A percentile compares a stretch with the other conserved stretches of the same genome.
phyloP scores from a whole-genome alignment of 768 basidiomycete genomes.

The Tulasnella sp. region DNA sequence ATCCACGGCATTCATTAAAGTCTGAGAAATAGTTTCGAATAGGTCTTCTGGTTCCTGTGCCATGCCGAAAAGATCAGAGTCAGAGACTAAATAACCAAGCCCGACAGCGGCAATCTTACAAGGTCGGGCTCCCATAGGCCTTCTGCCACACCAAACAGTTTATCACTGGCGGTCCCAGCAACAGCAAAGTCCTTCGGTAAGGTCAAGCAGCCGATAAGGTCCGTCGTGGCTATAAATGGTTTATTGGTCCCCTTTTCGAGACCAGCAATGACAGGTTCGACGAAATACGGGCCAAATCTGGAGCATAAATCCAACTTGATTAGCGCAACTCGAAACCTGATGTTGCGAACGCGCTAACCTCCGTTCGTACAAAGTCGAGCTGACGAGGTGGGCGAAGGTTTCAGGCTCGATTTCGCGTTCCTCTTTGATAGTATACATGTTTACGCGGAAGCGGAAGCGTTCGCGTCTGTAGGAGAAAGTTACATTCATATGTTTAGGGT shows the following conservation, averaged over 20 bases:
- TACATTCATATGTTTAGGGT: background rate
- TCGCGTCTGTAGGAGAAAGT: constrained; percentile 64
- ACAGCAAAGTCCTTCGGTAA: constrained; percentile 98
- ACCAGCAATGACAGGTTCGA: constrained; percentile 96
- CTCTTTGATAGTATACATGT: constrained; percentile 99
- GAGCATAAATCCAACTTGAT: background rate
- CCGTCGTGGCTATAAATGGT: constrained; percentile 94
- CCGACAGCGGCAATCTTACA: constrained; percentile 42
- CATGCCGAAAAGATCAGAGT: constrained; percentile 1
- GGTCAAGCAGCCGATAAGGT: constrained; percentile 91
- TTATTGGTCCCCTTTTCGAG: constrained; percentile 57
- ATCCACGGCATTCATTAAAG: constrained; percentile 91
- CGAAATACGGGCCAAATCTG: constrained; percentile 90
- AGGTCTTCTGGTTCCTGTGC: constrained; percentile 83
- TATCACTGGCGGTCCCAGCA: constrained; percentile 87
- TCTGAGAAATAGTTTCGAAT: constrained; percentile 98
- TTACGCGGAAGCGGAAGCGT: constrained; percentile 88
- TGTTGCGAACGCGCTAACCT: constrained; percentile 49
- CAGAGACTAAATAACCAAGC: no score
- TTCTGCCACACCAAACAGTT: constrained; percentile 96
- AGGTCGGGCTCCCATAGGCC: constrained; percentile 98
- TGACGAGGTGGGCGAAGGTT: constrained; percentile 94
- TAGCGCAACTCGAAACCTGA: constrained; percentile 18
- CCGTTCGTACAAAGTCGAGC: constrained; percentile 92
- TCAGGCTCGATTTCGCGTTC: constrained; percentile 95